Evolutionary conservation across 2,329 filamentous ascomycete species (phyloP), one percentile per base, ranked within the genome.

Genomic region (Ceratocystis diversiconidia): DNA sequence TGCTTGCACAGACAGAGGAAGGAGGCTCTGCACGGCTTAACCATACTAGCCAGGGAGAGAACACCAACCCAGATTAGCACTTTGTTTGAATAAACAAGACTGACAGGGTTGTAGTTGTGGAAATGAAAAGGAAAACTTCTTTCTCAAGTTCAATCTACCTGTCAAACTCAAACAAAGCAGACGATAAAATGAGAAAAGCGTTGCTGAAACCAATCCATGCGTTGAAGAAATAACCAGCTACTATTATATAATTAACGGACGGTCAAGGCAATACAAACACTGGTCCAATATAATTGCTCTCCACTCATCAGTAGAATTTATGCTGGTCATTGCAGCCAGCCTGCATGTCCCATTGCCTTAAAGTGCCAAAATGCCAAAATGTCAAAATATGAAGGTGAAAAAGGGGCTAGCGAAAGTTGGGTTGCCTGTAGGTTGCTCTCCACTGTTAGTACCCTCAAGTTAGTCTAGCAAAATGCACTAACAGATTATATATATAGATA

Each of bases 11-110:
- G 46, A 25, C 12, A 52, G n/a, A 50, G 12, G 48, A 62, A 62
- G 43, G 61, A 62, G 61, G 44, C 61, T 50, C 61, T 62, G 61
- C 25, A 36, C 17, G 55, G 55, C 55, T 10, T 8, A 59, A 19
- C 22, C 12, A 59, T 17, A 59, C 25, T 36, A 59, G 55, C 55
- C 36, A 41, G 36, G 12, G 55, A 59, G 55, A 59, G 25, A 36
- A 32, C 25, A 6, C 55, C 22, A 8, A 52, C n/a, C n/a, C 5
- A 52, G 19, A 5, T 6, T 15, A 57, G 52, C 3, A 5, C 55
- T 59, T 59, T 32, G 12, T 36, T 59, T 59, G 12, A 1, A 19
- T 8, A 30, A 32, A 19, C 55, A 36, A 32, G 55, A 32, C 55
- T 32, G 12, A 25, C 25, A 10, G 50, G 50, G 50, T 19, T 25